phyloP scores from a whole-genome alignment of 148 eudicot genomes.

The Limonium bicolor region DNA sequence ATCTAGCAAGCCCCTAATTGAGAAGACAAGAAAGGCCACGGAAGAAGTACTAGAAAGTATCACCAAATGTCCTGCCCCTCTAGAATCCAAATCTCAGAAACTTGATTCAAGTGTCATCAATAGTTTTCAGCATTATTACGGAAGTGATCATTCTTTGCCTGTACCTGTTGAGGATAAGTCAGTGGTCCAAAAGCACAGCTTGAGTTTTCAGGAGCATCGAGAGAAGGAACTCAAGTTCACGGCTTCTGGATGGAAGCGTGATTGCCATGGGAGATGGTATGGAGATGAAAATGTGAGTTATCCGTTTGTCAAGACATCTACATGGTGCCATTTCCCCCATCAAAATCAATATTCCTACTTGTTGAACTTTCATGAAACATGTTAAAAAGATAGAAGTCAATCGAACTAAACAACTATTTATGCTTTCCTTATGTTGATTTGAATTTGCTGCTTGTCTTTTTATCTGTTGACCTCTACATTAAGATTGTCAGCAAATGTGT shows the following conservation, averaged over 20 bases:
- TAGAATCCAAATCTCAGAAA: no score
- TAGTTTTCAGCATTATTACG: not conserved
- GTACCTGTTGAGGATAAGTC: not conserved
- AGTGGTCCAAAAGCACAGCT: constrained; percentile 4
- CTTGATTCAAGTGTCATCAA: not conserved
- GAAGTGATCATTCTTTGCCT: not conserved
- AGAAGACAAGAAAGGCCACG: constrained; percentile 26
- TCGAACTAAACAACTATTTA: not conserved
- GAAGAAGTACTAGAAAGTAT: constrained; percentile 28
- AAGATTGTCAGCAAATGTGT: no score
- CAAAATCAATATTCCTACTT: no score
- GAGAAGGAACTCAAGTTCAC: constrained; percentile 53
- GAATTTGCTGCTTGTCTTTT: no score
- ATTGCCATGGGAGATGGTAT: constrained; percentile 48
- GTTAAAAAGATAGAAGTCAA: not conserved
- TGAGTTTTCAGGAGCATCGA: constrained; percentile 12
- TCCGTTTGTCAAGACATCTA: not conserved
- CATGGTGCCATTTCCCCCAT: no score
- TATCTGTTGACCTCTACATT: no score
- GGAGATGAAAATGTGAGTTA: constrained; percentile 52
- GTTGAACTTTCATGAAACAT: no score
- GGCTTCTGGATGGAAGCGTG: constrained; percentile 64
- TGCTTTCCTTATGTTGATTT: no score
- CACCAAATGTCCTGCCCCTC: no score
- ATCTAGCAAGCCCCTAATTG: constrained; percentile 24